Evolutionary conservation across 2,329 filamentous ascomycete species (phyloP).

Genomic region (Zymoseptoria crescenta): DNA sequence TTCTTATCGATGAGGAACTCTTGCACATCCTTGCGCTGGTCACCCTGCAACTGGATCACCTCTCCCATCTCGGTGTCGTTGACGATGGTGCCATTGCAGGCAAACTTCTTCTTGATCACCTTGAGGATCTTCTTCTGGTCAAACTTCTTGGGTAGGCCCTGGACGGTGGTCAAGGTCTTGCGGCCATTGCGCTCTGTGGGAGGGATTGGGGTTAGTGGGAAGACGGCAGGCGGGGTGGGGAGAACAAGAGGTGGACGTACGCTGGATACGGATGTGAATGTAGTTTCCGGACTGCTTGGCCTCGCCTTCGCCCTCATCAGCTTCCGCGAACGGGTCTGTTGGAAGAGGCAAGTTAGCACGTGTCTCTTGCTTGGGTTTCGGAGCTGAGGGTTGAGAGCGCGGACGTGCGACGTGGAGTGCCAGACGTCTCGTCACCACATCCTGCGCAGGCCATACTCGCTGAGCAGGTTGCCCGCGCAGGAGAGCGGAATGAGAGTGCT

Average conservation of each 20-base stretch:
- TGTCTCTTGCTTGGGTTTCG: conserved; percentile 2
- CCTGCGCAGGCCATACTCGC: neutral
- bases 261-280: conserved; percentile 99
- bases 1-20: conserved; percentile 96
- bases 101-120: conserved; percentile 99
- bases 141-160: conserved; percentile 97
- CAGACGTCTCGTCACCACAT: neutral
- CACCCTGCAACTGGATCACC: conserved; percentile 98
- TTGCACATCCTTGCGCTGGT: conserved; percentile 97
- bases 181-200: conserved; percentile 95
- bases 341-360: conserved; percentile 14
- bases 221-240: neutral
- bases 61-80: conserved; percentile 94
- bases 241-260: conserved; percentile 39
- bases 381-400: neutral
- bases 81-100: conserved; percentile 99
- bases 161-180: conserved; percentile 99
- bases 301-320: conserved; percentile 98
- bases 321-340: conserved; percentile 99
- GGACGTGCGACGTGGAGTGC: neutral
- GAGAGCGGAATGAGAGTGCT: neutral
- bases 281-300: conserved; percentile 94
- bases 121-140: conserved; percentile 99
- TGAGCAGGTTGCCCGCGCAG: neutral
- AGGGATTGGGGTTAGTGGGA: conserved; percentile 3